Conservation (phyloP, 1,284 basidiomycete genomes). For the Puccinia polysora region DNA sequence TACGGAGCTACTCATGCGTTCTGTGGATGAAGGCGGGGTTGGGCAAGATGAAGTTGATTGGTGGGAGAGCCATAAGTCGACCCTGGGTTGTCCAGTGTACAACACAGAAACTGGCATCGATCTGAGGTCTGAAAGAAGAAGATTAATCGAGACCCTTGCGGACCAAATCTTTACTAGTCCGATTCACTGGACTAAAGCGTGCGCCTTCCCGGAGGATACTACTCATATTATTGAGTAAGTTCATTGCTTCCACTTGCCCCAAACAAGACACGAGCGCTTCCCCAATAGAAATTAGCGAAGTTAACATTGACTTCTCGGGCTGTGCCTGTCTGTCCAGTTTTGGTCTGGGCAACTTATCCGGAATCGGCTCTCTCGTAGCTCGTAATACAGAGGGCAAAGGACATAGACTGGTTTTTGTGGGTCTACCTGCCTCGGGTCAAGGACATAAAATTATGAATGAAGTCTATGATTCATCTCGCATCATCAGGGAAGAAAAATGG, state of each 20-base stretch:
- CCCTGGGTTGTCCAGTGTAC: constrained; percentile 78
- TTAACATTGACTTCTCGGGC: too few relatives aligned
- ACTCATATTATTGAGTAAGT: constrained; percentile 78
- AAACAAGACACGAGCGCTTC: too few relatives aligned
- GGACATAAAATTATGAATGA: constrained; percentile 65
- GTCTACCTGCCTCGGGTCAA: constrained; percentile 67
- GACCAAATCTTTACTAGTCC: constrained; percentile 88
- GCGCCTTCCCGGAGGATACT: constrained; percentile 76
- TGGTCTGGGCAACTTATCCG: constrained; percentile 86
- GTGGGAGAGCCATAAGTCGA: constrained; percentile 66
- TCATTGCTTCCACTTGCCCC: too few relatives aligned
- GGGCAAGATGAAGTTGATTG: constrained; percentile 59
- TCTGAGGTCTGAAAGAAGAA: constrained; percentile 58
- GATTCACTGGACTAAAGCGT: constrained; percentile 85
- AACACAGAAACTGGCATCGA: constrained; percentile 88
- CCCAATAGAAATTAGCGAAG: too few relatives aligned
- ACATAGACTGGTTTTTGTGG: constrained; percentile 76
- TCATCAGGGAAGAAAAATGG: constrained; percentile 84
- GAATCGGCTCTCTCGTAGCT: constrained; percentile 84
- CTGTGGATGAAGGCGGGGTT: constrained; percentile 68
- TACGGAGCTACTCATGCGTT: constrained; percentile 60
- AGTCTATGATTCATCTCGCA: constrained; percentile 65
- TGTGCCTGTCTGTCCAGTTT: constrained; percentile 56
- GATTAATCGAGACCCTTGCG: constrained; percentile 59
- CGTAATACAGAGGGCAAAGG: constrained; percentile 89